Conservation (phyloP, 108 stramenopile species). For the Cylindrotheca closterium region DNA sequence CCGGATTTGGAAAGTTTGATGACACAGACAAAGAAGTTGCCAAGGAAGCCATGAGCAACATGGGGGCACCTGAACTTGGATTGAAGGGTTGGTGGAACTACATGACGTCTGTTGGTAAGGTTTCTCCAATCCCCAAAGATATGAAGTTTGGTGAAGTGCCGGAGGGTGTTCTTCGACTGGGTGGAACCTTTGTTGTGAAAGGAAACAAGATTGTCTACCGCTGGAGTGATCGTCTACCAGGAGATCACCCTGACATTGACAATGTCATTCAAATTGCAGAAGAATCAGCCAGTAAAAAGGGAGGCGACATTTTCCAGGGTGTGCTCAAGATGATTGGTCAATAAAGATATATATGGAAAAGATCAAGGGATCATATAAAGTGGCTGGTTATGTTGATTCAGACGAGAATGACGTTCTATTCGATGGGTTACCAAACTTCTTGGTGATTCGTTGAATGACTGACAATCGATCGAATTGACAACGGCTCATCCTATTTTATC, state of each 20-base stretch:
- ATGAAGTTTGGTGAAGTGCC: slow-evolving; percentile 78
- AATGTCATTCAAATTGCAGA: slow-evolving; percentile 53
- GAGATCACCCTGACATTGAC: slow-evolving; percentile 75
- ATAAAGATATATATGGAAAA: too few relatives aligned
- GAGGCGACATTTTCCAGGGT: too few relatives aligned
- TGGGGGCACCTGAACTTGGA: slow-evolving; percentile 60
- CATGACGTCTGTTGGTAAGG: slow-evolving; percentile 48
- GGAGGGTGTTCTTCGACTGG: slow-evolving; percentile 79
- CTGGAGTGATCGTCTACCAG: slow-evolving; percentile 80
- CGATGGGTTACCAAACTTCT: too few relatives aligned
- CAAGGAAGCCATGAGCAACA: slow-evolving; percentile 48
- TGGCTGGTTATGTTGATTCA: too few relatives aligned
- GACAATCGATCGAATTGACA: too few relatives aligned
- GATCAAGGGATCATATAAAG: too few relatives aligned
- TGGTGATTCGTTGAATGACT: too few relatives aligned
- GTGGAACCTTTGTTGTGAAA: slow-evolving; percentile 83
- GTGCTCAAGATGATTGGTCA: too few relatives aligned
- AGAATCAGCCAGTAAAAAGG: slow-evolving; percentile 31
- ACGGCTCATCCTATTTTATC: too few relatives aligned
- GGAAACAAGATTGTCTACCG: slow-evolving; percentile 69
- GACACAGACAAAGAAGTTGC: slow-evolving; percentile 52
- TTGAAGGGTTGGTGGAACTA: slow-evolving; percentile 52
- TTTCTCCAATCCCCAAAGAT: slow-evolving; percentile 63
- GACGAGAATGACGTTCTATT: too few relatives aligned
- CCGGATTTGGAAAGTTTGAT: slow-evolving; percentile 51